These are phyloP conservation scores for Mucor racemosus DNA, from an alignment of 371 early-diverging fungal genomes.

Conservation along the genomic window DNA sequence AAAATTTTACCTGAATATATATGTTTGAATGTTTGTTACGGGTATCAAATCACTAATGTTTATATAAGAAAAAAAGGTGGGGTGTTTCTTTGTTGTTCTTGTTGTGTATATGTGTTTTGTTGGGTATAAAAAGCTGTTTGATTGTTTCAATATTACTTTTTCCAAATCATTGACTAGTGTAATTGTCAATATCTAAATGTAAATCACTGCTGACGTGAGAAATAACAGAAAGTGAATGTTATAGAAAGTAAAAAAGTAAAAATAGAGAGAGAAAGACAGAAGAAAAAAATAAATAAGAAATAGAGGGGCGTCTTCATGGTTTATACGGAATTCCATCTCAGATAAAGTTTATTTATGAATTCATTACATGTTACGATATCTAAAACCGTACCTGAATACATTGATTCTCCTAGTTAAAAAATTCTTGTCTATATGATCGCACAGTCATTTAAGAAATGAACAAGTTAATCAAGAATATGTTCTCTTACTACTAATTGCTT, in stretches of 20 bases:
- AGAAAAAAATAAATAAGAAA: background rate
- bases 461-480: too few species aligned
- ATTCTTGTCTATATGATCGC: too few species aligned
- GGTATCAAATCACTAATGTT: slow-evolving; percentile 1
- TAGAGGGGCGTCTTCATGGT: background rate
- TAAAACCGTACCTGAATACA: background rate
- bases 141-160: background rate
- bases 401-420: background rate
- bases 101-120: background rate
- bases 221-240: background rate
- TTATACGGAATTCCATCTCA: background rate
- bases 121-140: slow-evolving; percentile 12
- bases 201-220: slow-evolving; percentile 1
- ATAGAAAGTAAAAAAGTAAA: background rate
- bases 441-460: too few species aligned
- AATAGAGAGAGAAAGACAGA: background rate
- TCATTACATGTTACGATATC: background rate
- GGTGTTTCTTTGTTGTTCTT: background rate
- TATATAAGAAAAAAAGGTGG: background rate
- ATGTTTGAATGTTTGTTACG: background rate
- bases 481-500: too few species aligned
- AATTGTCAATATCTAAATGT: background rate
- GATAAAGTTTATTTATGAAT: background rate
- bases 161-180: background rate
- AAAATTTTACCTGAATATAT: background rate